phyloP scores from a whole-genome alignment of 1,284 basidiomycete species.

The Sanghuangporus baumii region DNA sequence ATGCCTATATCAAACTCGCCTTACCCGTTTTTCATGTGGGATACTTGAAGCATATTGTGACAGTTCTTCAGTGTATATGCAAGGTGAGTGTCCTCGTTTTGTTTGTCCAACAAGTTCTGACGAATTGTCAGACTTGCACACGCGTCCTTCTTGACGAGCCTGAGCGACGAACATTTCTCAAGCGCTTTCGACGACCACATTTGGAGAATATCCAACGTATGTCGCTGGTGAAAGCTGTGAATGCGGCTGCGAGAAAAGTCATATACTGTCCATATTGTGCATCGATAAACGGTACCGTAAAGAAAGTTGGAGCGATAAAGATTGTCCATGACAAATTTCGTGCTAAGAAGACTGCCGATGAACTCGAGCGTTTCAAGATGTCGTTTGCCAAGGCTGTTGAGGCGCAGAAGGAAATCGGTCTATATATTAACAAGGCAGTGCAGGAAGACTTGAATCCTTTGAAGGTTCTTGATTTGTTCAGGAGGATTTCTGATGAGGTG shows the following conservation, averaged over 20 bases:
- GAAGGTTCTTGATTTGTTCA: slow-evolving; percentile 91
- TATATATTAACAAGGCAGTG: slow-evolving; percentile 84
- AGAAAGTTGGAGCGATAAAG: slow-evolving; percentile 92
- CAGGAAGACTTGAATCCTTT: slow-evolving; percentile 95
- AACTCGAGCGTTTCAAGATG: slow-evolving; percentile 84
- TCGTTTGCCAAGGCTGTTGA: slow-evolving; percentile 82
- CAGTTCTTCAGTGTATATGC: slow-evolving; percentile 93
- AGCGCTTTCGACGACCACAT: slow-evolving; percentile 83
- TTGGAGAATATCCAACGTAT: slow-evolving; percentile 94
- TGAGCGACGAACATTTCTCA: slow-evolving; percentile 80
- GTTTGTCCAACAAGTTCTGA: neutral
- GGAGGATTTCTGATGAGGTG: slow-evolving; percentile 88
- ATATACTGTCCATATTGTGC: slow-evolving; percentile 93
- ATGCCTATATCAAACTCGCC: slow-evolving; percentile 94
- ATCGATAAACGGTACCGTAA: slow-evolving; percentile 92
- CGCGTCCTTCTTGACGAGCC: slow-evolving; percentile 89
- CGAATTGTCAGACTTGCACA: slow-evolving; percentile 73
- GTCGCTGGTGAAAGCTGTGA: slow-evolving; percentile 84
- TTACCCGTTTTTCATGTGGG: slow-evolving; percentile 98
- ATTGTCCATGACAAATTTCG: slow-evolving; percentile 98
- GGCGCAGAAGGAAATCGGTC: slow-evolving; percentile 81
- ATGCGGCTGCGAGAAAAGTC: slow-evolving; percentile 83
- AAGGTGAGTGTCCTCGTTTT: slow-evolving; percentile 54
- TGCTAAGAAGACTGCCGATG: slow-evolving; percentile 89
- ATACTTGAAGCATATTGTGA: slow-evolving; percentile 94